Evolutionary conservation across 805 yeast species (phyloP), one percentile per base, ranked within the genome.

Genomic region (Pichia eremophila): DNA sequence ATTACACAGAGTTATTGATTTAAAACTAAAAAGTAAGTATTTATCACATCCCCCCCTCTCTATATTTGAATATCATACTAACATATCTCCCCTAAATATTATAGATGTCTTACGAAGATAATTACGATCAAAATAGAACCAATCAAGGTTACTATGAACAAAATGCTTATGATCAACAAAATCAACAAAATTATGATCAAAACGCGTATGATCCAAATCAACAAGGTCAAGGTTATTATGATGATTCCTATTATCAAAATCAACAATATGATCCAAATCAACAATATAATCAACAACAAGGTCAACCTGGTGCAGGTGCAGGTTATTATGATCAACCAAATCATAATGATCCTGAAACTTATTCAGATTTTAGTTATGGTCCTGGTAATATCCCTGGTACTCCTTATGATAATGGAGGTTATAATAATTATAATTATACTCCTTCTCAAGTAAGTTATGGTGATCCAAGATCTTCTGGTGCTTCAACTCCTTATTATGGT

Each of bases 371-470:
- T 57, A 72, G 78, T 55, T 77, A 77, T 58, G 81, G 81, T 43
- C 72, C 71, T 36, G 86, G 86, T 51, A 76, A 74, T 34, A 70
- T 72, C 25, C 75, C 74, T 47, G 88, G 86, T 44, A 77, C 83
- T 47, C 81, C 85, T 9, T 81, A 80, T 59, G 85, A 80, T 61
- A 29, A 44, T 32, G 43, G 43, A 41, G 71, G 69, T 47, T 78
- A 78, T 54, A 81, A 81, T 38, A 69, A 36, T 34, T 18, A 72
- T 34, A 65, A 63, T 48, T 64, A 64, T 49, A 83, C 93, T 41
- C 90, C 95, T 27, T 86, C 95, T 6, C 93, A 85, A 65, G 79
- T 84, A 82, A 79, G 87, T 60, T 89, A 83, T 61, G 93, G 85
- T 54, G 95, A 85, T 52, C 84, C 84, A 61, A 78, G 93, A 61